Conservation (phyloP, 2,329 filamentous ascomycete genomes). For the Tolypocladium album region DNA sequence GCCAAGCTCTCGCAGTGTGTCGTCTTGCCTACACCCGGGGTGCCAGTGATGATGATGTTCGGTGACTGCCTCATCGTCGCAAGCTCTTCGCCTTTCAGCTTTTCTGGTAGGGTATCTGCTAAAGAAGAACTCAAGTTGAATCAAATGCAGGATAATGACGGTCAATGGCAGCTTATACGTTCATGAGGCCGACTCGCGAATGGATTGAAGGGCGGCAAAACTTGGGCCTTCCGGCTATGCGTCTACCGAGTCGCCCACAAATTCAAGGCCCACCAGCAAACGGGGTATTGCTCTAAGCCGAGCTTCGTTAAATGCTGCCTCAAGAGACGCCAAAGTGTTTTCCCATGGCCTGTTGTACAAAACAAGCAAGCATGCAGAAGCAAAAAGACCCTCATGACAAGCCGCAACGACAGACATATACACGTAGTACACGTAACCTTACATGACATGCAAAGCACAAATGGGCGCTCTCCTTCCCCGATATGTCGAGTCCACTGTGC, state of each 20-base stretch:
- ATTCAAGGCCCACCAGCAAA: not conserved
- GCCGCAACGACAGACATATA: not conserved
- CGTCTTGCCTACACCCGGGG: constrained; percentile 91
- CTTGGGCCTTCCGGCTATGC: not conserved
- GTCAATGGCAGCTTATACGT: not conserved
- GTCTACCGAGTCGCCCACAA: not conserved
- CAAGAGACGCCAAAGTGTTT: not conserved
- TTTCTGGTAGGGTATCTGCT: not conserved
- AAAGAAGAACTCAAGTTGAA: not conserved
- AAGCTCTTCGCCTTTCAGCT: not conserved
- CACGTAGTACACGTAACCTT: not conserved
- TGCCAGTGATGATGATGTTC: constrained; percentile 93
- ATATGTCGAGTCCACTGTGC: not conserved
- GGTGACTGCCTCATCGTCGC: constrained; percentile 44
- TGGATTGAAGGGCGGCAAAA: not conserved
- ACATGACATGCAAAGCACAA: not conserved
- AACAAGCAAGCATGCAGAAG: not conserved
- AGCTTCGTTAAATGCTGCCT: not conserved
- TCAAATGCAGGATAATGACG: not conserved
- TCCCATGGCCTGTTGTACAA: not conserved
- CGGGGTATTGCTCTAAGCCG: not conserved
- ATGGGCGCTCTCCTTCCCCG: not conserved
- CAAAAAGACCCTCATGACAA: not conserved
- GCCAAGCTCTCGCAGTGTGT: constrained; percentile 80
- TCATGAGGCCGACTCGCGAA: not conserved